Conservation (phyloP, 306 rosid genomes). For the Mimosa bimucronata region DNA sequence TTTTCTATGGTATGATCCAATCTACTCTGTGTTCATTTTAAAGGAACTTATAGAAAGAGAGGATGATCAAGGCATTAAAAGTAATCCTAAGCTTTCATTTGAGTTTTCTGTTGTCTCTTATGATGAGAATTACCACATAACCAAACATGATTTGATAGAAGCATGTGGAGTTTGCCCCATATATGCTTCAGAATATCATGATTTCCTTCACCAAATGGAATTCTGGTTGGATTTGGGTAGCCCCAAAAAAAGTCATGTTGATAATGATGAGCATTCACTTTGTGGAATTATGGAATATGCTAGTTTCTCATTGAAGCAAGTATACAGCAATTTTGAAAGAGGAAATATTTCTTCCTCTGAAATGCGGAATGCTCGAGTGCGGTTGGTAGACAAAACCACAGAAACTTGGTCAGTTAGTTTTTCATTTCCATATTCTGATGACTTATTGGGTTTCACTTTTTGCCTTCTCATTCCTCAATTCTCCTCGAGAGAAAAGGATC, state of each 20-base stretch:
- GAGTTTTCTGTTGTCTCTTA: constrained; percentile 11
- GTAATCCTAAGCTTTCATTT: background rate
- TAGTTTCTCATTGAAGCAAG: background rate
- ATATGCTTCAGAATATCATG: constrained; percentile 18
- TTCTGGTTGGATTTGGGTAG: background rate
- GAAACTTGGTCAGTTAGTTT: background rate
- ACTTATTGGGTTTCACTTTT: background rate
- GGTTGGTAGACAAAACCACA: background rate
- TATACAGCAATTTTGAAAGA: background rate
- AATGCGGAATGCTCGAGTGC: background rate
- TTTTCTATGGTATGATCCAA: constrained; percentile 28
- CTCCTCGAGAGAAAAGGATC: background rate
- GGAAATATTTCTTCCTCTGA: background rate
- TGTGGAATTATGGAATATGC: background rate
- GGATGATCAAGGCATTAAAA: background rate
- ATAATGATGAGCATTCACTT: background rate
- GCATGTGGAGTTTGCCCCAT: constrained; percentile 6
- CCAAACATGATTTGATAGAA: background rate
- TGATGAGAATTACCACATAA: background rate
- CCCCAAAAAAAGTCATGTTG: no score
- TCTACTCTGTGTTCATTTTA: background rate
- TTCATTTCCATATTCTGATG: background rate
- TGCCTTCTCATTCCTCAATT: constrained; percentile 18
- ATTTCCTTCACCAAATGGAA: constrained; percentile 1
- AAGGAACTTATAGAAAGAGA: background rate